Percentiles rank a stretch among this genome's conserved stretches.
phyloP scores from a whole-genome alignment of 179 eudicot genomes.

The Monotropa hypopitys region DNA sequence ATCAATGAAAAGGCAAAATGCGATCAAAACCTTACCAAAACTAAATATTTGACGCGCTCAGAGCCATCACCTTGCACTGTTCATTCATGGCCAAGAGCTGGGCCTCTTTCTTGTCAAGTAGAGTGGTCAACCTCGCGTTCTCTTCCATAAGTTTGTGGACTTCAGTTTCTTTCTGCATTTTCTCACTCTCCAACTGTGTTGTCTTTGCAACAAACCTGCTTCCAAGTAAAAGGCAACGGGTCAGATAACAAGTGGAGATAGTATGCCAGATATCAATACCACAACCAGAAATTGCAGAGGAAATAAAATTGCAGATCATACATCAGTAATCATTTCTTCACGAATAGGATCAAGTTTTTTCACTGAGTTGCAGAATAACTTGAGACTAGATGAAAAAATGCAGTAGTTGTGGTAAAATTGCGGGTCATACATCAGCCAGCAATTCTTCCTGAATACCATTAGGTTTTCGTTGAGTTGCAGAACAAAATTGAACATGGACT shows the following conservation, averaged over 20 bases:
- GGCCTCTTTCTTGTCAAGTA: conserved; percentile 87
- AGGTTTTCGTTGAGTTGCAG: not conserved
- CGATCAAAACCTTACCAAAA: not conserved
- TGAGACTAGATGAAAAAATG: too few species aligned
- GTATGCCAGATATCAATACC: not conserved
- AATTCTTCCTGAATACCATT: not conserved
- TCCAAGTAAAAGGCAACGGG: not conserved
- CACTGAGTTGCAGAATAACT: too few species aligned
- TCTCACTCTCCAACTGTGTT: conserved; percentile 74
- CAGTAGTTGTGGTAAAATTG: too few species aligned
- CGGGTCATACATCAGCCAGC: too few species aligned
- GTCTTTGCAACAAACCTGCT: conserved; percentile 73
- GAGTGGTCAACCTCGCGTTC: conserved; percentile 55
- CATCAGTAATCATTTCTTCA: not conserved
- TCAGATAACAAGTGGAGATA: not conserved
- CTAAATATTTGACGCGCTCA: conserved; percentile 48
- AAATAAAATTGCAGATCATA: not conserved
- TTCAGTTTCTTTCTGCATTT: conserved; percentile 76
- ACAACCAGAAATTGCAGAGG: too few species aligned
- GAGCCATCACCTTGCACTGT: conserved; percentile 91
- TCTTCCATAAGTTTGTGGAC: conserved; percentile 91
- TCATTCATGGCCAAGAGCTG: conserved; percentile 95
- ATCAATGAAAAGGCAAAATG: not conserved
- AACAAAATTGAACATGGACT: not conserved
- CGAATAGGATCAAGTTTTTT: too few species aligned